A percentile compares a stretch with the other conserved stretches of the same genome.
These are phyloP conservation scores for Colletotrichum lindemuthianum DNA, from an alignment of 2,329 filamentous ascomycete genomes.

Conservation along the genomic window DNA sequence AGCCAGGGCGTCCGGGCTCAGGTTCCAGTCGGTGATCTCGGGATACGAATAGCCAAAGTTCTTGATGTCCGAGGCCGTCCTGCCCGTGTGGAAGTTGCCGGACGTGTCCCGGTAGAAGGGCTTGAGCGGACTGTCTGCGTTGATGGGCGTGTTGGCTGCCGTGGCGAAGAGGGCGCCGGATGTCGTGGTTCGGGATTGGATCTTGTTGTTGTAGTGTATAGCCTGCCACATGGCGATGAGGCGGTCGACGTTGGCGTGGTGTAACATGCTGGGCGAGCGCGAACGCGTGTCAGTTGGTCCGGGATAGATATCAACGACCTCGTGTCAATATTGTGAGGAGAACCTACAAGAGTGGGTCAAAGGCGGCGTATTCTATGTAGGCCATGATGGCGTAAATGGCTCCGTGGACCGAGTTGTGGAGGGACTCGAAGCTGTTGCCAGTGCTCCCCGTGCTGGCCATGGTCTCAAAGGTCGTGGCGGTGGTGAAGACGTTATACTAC, in stretches of 20 bases:
- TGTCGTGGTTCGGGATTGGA: conserved; percentile 46
- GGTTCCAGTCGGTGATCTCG: conserved; percentile 35
- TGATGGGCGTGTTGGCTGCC: conserved; percentile 50
- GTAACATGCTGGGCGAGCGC: conserved; percentile 14
- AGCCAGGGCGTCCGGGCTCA: conserved; percentile 4
- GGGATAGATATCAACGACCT: not conserved
- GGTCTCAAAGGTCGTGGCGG: conserved; percentile 46
- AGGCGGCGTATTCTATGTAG: conserved; percentile 52
- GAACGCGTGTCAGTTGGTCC: not conserved
- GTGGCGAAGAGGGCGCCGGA: conserved; percentile 50
- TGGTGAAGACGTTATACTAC: conserved; percentile 54
- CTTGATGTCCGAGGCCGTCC: conserved; percentile 42
- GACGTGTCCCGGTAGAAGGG: conserved; percentile 57
- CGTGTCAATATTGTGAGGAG: not conserved
- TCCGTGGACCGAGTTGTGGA: conserved; percentile 56
- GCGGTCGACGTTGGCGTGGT: conserved; percentile 68
- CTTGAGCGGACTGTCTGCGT: conserved; percentile 55
- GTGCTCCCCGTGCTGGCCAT: conserved; percentile 38
- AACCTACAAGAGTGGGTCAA: conserved; percentile 57
- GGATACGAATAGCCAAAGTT: conserved; percentile 52
- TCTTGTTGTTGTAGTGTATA: conserved; percentile 48
- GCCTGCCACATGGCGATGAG: conserved; percentile 67
- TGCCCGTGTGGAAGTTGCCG: conserved; percentile 54
- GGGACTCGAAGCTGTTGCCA: conserved; percentile 54
- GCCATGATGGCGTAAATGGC: conserved; percentile 48